Base-by-base conservation (phyloP, 306 rosid species). In the Glycine latifolia region DNA sequence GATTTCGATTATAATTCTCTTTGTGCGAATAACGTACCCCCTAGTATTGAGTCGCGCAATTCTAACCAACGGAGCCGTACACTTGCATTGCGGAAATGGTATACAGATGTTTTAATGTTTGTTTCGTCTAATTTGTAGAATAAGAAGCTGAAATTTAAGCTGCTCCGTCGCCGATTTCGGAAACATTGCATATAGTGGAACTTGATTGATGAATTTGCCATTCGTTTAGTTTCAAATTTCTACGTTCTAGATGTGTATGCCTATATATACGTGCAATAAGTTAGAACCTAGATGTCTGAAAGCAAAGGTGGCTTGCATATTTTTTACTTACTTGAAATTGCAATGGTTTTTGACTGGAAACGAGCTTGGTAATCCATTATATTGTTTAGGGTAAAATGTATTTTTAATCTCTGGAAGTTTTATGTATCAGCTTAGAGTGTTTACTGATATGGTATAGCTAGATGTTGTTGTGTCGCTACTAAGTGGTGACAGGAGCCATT, bases 1-100 rank as follows among this genome's bases (percentile, higher is more conserved):
- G 35, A 75, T 61, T 53, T 0, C 15, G 44, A 35, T 54, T 71
- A 4, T 58, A 46, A 58, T 58, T 79, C 48, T 16, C 14, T 70
- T 62, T 50, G 9, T 43, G 47, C 17, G 31, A 67, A 53, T 35
- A 60, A 16, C 46, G 69, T 33, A 58, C 9, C 47, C 2, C 47
- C 47, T 39, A 39, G 44, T 39, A 39, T 39, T 39, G 44, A 39
- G 47, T 6, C 47, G 47, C 8, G 7, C 47, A 81, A 63, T 70
- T 85, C 79, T 39, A 17, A 69, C 58, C 58, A 46, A 68, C 67
- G 15, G 5, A 26, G 16, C 39, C 76, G 11, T 50, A 69, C 75
- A 10, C 72, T 65, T 54, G 83, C 73, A 46, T 37, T 44, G 65
- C 47, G 10, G 83, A 41, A 81, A 72, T 67, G 33, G 73, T 50